These are phyloP conservation scores for Cubamyces lactineus DNA, from an alignment of 768 basidiomycete genomes.

Conservation along the genomic window DNA sequence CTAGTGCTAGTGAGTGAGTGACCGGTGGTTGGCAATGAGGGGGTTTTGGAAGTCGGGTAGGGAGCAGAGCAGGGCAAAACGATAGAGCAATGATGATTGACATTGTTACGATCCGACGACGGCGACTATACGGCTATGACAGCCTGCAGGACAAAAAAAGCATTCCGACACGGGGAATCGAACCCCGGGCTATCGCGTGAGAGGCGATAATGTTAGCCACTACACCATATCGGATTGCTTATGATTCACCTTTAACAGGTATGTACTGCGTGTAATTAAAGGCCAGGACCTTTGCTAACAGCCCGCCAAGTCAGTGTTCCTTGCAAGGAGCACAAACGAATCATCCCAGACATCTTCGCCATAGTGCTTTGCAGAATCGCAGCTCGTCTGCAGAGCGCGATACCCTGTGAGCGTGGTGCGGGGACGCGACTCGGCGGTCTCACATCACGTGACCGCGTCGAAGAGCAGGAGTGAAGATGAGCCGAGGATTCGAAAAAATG, in stretches of 20 bases:
- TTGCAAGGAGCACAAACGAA: not conserved
- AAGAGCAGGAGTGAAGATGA: not conserved
- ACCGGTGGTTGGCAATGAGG: too few relatives aligned
- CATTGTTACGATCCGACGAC: too few relatives aligned
- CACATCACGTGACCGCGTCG: not conserved
- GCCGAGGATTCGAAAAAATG: too few relatives aligned
- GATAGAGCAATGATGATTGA: too few relatives aligned
- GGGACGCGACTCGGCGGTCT: not conserved
- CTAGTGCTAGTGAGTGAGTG: too few relatives aligned
- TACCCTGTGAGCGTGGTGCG: not conserved
- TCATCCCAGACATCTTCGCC: not conserved
- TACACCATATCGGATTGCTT: constrained; percentile 10
- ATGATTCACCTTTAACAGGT: too few relatives aligned
- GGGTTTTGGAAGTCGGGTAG: too few relatives aligned
- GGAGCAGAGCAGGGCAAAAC: too few relatives aligned
- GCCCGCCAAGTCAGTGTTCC: not conserved
- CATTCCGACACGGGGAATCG: constrained; percentile 14
- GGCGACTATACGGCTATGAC: too few relatives aligned
- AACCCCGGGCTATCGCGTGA: constrained; percentile 14
- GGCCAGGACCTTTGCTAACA: too few relatives aligned
- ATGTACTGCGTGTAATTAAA: too few relatives aligned
- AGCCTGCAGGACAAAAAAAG: not conserved
- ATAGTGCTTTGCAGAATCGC: not conserved
- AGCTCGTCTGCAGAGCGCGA: not conserved
- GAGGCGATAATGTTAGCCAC: constrained; percentile 16